Percentiles rank a stretch among this genome's conserved stretches.
Evolutionary conservation across 2,329 filamentous ascomycete species (phyloP).

Genomic region (Fusarium staphyleae): DNA sequence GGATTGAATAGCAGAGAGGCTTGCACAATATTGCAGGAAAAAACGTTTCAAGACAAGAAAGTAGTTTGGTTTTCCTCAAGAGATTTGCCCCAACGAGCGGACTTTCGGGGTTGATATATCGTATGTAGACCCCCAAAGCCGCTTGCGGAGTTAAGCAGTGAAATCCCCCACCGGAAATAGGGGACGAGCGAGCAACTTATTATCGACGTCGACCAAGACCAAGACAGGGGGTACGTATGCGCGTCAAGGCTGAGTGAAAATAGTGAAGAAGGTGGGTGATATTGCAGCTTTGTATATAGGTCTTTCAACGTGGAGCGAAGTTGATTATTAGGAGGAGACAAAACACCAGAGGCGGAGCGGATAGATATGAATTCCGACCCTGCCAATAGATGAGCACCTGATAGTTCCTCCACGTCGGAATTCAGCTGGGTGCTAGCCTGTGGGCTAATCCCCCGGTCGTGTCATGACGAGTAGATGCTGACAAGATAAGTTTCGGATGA

Average conservation of each 20-base stretch:
- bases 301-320: slow-evolving; percentile 15
- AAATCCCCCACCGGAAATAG: slow-evolving; percentile 17
- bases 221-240: slow-evolving; percentile 1
- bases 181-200: no score
- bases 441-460: neutral
- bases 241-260: slow-evolving; percentile 15
- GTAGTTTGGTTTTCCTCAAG: slow-evolving; percentile 33
- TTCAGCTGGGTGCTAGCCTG: no score
- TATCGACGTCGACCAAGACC: slow-evolving; percentile 28
- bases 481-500: neutral
- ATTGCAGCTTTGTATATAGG: slow-evolving; percentile 13
- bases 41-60: slow-evolving; percentile 8
- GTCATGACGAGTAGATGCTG: slow-evolving; percentile 20
- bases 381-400: neutral
- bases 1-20: neutral
- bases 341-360: slow-evolving; percentile 5
- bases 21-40: neutral
- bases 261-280: neutral
- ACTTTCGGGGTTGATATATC: slow-evolving; percentile 27
- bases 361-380: slow-evolving; percentile 17
- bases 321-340: neutral
- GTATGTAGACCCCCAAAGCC: slow-evolving; percentile 13
- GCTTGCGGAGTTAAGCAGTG: slow-evolving; percentile 30
- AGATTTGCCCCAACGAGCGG: slow-evolving; percentile 33
- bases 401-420: neutral